Conservation (phyloP, 2,329 filamentous ascomycete species). For the Talaromyces sp. region DNA sequence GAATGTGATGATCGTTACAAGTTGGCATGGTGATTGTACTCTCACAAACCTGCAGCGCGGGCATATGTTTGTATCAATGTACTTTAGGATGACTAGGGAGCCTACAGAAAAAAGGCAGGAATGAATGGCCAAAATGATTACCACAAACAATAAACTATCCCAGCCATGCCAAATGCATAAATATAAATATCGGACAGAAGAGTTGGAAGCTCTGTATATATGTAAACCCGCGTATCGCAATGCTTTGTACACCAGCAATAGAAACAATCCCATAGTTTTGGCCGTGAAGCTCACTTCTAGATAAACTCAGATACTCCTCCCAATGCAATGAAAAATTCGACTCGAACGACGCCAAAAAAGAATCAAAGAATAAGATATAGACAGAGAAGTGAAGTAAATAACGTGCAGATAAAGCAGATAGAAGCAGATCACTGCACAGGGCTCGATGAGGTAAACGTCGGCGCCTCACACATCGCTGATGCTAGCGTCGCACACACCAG, state of each 20-base stretch:
- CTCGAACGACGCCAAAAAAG: background rate
- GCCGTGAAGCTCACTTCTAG: background rate
- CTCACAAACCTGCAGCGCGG: background rate
- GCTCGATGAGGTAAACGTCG: slow-evolving; percentile 1
- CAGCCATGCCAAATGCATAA: background rate
- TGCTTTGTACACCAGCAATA: background rate
- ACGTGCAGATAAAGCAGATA: background rate
- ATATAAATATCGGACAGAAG: background rate
- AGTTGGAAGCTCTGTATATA: background rate
- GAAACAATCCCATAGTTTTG: background rate
- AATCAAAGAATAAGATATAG: slow-evolving; percentile 1
- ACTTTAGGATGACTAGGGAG: background rate
- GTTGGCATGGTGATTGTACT: background rate
- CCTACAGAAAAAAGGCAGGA: background rate
- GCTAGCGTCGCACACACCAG: slow-evolving; percentile 39
- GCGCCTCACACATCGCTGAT: slow-evolving; percentile 25
- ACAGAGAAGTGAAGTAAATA: slow-evolving; percentile 1
- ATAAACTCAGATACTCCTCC: slow-evolving; percentile 8
- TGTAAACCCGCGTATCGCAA: background rate
- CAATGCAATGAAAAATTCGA: slow-evolving; percentile 7
- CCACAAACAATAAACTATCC: background rate
- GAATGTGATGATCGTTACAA: background rate
- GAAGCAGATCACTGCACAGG: slow-evolving; percentile 1
- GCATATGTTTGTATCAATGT: background rate
- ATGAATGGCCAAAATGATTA: background rate